These are phyloP conservation scores for Lactifluus echinatus DNA, from an alignment of 768 basidiomycete species.

Conservation along the genomic window DNA sequence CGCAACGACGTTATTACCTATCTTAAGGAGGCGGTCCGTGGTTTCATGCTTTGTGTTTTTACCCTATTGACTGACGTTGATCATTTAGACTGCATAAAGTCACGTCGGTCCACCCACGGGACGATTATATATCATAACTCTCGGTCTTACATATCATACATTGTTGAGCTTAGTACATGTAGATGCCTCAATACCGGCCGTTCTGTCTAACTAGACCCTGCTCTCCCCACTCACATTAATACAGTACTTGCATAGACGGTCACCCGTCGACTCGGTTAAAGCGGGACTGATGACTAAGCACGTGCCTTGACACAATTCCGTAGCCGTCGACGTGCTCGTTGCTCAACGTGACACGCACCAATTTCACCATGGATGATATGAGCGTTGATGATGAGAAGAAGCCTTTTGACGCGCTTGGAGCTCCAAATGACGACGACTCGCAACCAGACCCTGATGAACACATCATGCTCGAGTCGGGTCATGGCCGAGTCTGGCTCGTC, in stretches of 20 bases:
- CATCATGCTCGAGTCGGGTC: conserved; percentile 67
- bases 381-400: conserved; percentile 59
- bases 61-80: neutral
- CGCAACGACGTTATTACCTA: conserved; percentile 87
- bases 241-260: neutral
- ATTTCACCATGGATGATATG: conserved; percentile 22
- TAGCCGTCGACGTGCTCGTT: too few relatives aligned
- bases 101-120: conserved; percentile 14
- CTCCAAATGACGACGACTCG: conserved; percentile 44
- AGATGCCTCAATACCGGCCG: conserved; percentile 25
- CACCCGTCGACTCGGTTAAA: too few relatives aligned
- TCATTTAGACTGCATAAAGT: conserved; percentile 24
- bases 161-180: conserved; percentile 28
- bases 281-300: neutral
- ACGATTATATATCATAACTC: conserved; percentile 9
- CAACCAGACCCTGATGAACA: conserved; percentile 77
- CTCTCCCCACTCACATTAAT: conserved; percentile 6
- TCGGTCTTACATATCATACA: conserved; percentile 21
- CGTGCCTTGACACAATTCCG: too few relatives aligned
- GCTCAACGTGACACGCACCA: neutral
- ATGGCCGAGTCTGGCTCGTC: conserved; percentile 76
- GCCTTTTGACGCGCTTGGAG: conserved; percentile 49
- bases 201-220: neutral
- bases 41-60: neutral
- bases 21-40: conserved; percentile 65